Evolutionary conservation across 2,329 filamentous ascomycete species (phyloP).

Genomic region (Stenocarpella maydis): DNA sequence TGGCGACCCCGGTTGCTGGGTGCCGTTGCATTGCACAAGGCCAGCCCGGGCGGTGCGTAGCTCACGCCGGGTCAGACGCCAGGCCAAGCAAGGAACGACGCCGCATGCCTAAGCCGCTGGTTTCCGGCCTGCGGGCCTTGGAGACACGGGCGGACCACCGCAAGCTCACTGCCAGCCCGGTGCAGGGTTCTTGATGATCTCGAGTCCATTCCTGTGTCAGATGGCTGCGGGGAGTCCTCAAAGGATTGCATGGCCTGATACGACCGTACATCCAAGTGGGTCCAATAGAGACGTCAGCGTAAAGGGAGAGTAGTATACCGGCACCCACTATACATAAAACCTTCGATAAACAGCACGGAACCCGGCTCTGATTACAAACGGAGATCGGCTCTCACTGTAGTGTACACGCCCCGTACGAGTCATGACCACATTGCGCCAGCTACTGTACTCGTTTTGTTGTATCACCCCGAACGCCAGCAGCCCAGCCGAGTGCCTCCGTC

Average conservation of each 20-base stretch:
- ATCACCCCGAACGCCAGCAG: constrained; percentile 25
- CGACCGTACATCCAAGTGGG: constrained; percentile 1
- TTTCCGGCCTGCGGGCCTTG: constrained; percentile 23
- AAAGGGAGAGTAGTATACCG: background rate
- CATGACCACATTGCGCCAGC: constrained; percentile 21
- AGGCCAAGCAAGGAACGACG: constrained; percentile 20
- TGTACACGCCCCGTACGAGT: constrained; percentile 11
- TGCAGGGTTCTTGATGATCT: constrained; percentile 27
- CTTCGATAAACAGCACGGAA: constrained; percentile 17
- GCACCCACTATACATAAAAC: background rate
- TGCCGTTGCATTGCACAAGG: background rate
- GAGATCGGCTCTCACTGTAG: constrained; percentile 5
- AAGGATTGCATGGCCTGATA: background rate
- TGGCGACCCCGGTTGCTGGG: background rate
- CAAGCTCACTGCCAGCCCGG: background rate
- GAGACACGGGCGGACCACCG: background rate
- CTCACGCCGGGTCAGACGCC: constrained; percentile 17
- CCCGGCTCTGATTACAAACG: background rate
- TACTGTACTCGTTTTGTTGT: constrained; percentile 24
- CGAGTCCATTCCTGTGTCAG: constrained; percentile 13
- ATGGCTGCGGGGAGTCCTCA: constrained; percentile 1
- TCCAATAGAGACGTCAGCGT: background rate
- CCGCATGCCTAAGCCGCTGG: constrained; percentile 28
- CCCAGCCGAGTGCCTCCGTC: constrained; percentile 35
- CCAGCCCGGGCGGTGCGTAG: background rate